Evolutionary conservation across 768 basidiomycete genomes (phyloP).

Genomic region (Antrodiella citrinella): DNA sequence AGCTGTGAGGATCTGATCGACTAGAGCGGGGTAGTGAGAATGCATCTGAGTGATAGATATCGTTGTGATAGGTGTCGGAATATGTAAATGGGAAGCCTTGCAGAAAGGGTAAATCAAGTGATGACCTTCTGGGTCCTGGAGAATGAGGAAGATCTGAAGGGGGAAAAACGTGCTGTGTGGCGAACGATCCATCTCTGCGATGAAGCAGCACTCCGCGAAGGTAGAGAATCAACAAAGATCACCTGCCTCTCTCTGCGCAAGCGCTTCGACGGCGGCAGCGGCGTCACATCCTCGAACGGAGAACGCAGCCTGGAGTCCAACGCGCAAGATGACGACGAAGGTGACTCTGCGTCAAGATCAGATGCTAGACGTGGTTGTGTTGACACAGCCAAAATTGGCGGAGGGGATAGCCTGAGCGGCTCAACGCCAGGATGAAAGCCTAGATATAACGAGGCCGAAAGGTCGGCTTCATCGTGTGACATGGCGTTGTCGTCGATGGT

Average conservation of each 20-base stretch:
- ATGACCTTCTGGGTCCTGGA: neutral
- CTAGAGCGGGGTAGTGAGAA: neutral
- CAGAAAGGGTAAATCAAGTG: neutral
- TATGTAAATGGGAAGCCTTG: neutral
- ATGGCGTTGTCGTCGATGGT: neutral
- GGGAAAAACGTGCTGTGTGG: no score
- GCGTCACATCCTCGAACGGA: neutral
- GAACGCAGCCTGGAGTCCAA: neutral
- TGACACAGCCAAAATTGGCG: constrained; percentile 10
- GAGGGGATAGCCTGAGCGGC: constrained; percentile 15
- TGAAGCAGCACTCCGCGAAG: neutral
- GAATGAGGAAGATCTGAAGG: neutral
- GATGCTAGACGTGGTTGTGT: constrained; percentile 8
- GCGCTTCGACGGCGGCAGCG: neutral
- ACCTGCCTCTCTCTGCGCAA: neutral
- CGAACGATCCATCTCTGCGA: neutral
- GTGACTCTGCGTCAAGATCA: neutral
- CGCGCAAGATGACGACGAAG: neutral
- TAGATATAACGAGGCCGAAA: constrained; percentile 5
- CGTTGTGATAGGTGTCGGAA: neutral
- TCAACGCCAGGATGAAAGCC: constrained; percentile 6
- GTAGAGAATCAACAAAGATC: neutral
- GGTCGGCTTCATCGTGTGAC: neutral
- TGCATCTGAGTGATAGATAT: no score
- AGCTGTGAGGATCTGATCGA: neutral